Percentiles rank a stretch among this genome's conserved stretches.
Evolutionary conservation across 176 grass and related monocot species (phyloP).

Genomic region (Luzula sylvatica): DNA sequence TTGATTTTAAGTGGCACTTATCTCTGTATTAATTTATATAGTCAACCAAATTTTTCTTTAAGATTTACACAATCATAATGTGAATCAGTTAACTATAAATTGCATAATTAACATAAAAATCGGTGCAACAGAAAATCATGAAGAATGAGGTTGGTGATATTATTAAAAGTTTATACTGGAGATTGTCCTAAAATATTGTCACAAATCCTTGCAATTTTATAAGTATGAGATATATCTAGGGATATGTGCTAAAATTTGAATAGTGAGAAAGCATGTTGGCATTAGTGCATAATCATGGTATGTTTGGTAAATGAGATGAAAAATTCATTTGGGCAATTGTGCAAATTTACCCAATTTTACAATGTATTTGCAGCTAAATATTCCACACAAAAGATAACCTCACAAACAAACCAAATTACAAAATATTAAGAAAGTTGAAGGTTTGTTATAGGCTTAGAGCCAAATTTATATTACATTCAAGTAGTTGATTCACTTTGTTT

Average conservation of each 20-base stretch:
- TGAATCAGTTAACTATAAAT: too few species aligned
- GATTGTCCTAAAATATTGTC: constrained; percentile 17
- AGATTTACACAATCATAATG: too few species aligned
- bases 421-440: too few species aligned
- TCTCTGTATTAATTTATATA: neutral
- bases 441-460: too few species aligned
- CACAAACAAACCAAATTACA: too few species aligned
- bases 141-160: constrained; percentile 16
- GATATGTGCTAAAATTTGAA: constrained; percentile 20
- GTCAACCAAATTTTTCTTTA: too few species aligned
- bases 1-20: neutral
- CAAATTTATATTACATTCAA: too few species aligned
- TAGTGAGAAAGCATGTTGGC: constrained; percentile 15
- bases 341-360: neutral
- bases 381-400: too few species aligned
- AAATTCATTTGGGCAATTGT: neutral
- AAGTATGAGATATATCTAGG: constrained; percentile 12
- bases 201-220: constrained; percentile 18
- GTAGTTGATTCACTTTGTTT: too few species aligned
- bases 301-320: neutral
- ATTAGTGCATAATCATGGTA: constrained; percentile 18
- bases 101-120: too few species aligned
- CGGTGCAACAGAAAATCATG: neutral
- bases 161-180: constrained; percentile 20
- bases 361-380: neutral